Evolutionary conservation across 2,329 filamentous ascomycete species (phyloP).

Genomic region (Cercospora citrullina): DNA sequence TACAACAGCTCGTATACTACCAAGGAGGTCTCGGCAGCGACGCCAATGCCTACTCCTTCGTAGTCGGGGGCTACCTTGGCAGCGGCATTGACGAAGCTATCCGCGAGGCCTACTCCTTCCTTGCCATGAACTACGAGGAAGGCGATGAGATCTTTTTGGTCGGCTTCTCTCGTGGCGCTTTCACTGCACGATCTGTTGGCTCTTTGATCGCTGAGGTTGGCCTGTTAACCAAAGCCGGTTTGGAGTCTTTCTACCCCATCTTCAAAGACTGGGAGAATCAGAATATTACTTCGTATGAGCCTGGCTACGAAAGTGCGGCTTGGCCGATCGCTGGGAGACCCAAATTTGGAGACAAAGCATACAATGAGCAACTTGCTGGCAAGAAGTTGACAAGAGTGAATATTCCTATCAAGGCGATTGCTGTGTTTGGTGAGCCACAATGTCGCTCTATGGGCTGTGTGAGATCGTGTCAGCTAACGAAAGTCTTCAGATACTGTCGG

Average conservation of each 20-base stretch:
- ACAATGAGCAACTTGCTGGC: constrained; percentile 41
- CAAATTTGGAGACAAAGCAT: constrained; percentile 41
- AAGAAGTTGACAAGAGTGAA: constrained; percentile 32
- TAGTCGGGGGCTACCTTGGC: constrained; percentile 31
- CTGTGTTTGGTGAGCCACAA: constrained; percentile 35
- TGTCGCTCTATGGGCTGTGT: not conserved
- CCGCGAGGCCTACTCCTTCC: constrained; percentile 61
- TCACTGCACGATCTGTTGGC: constrained; percentile 44
- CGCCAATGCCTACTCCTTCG: constrained; percentile 20
- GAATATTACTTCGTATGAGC: constrained; percentile 22
- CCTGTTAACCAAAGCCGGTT: constrained; percentile 38
- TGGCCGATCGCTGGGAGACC: constrained; percentile 39
- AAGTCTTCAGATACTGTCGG: constrained; percentile 41
- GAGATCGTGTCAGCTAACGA: not conserved
- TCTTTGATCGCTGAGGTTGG: constrained; percentile 46
- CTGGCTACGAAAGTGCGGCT: constrained; percentile 15
- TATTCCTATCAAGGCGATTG: constrained; percentile 41
- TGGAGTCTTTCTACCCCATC: constrained; percentile 31
- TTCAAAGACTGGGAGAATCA: constrained; percentile 37
- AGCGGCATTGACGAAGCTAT: constrained; percentile 47
- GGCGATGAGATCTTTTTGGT: constrained; percentile 47
- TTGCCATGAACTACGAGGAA: constrained; percentile 59
- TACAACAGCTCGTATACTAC: constrained; percentile 35
- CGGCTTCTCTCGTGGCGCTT: constrained; percentile 47
- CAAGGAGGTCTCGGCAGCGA: constrained; percentile 33